Base-by-base conservation (phyloP, 306 rosid species). In the Alnus glutinosa region DNA sequence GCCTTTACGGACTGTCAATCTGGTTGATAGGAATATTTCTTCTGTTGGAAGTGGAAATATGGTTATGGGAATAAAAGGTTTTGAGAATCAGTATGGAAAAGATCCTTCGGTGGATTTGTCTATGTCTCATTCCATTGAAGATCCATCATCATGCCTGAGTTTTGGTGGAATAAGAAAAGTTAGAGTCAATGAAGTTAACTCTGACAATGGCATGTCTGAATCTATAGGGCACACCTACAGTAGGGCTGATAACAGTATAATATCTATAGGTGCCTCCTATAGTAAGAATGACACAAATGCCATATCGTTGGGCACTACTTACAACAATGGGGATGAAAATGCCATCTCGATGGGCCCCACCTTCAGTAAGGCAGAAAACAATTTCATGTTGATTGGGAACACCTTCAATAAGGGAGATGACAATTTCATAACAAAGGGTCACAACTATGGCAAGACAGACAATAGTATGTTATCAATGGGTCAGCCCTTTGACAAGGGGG, bases 151-250 rank as follows among this genome's bases (percentile, higher is more conserved):
- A 49, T 85, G 84, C 85, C 87, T 90, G 62, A 90, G 63, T 86
- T 90, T 90, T 82, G 92, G 96, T 79, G 97, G 94, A 69, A 88
- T 91, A 70, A 88, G 97, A 81, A 95, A 89, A 86, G 98, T 93
- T 78, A 93, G 93, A 87, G 98, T 95, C 78, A 95, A 95, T 88
- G 93, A 95, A 86, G 99, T 95, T 73, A 88, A 95, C 74, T 84
- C 91, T 55, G 92, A 89, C 55, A 84, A 83, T 82, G 80, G 87
- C 30, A 68, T 88, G 88, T 52, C 93, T 74, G 78, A 89, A 57
- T 82, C 97, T 5, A 37, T 88, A 78, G 96, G 90, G 62, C 81
- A 82, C 82, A 81, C 90, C 72, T 91, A 80, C 81, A 82, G 83
- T 49, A 81, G 91, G 83, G 85, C 82, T 36, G 91, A 83, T 81